phyloP scores from a whole-genome alignment of 2,329 filamentous ascomycete genomes.

The Dactylellina haptotyla region DNA sequence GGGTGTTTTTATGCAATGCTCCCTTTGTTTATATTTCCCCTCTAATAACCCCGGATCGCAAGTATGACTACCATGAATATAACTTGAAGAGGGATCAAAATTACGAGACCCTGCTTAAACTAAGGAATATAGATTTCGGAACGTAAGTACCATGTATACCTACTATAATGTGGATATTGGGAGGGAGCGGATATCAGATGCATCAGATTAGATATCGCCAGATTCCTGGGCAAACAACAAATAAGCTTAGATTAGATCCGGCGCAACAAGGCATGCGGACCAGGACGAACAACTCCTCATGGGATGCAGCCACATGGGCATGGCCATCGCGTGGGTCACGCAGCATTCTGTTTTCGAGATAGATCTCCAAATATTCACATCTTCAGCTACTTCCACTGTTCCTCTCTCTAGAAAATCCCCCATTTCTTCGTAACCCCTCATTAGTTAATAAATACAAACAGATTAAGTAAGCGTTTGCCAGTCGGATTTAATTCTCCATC shows the following conservation, averaged over 20 bases:
- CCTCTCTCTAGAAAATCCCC: neutral
- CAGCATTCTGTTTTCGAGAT: neutral
- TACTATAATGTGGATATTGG: too few relatives aligned
- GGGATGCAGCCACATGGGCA: constrained; percentile 33
- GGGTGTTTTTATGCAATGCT: too few relatives aligned
- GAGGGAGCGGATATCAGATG: constrained; percentile 24
- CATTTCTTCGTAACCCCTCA: neutral
- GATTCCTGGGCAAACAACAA: constrained; percentile 17
- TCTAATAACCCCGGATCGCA: too few relatives aligned
- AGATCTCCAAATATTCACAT: neutral
- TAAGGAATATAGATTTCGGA: too few relatives aligned
- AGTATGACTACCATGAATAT: too few relatives aligned
- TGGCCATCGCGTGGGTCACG: too few relatives aligned
- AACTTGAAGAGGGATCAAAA: too few relatives aligned
- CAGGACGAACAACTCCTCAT: constrained; percentile 5
- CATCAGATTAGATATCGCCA: constrained; percentile 54
- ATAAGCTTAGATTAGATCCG: constrained; percentile 54
- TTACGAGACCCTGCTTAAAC: too few relatives aligned
- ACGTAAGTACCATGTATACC: neutral
- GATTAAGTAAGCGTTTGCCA: constrained; percentile 12
- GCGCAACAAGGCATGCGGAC: constrained; percentile 1
- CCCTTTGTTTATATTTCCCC: too few relatives aligned
- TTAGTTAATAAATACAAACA: constrained; percentile 3
- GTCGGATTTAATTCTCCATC: constrained; percentile 11
- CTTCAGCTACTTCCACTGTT: neutral